Evolutionary conservation across 164 flowering plant species (phyloP), one percentile per base, ranked within the genome.

Genomic region (Protea cynaroides): DNA sequence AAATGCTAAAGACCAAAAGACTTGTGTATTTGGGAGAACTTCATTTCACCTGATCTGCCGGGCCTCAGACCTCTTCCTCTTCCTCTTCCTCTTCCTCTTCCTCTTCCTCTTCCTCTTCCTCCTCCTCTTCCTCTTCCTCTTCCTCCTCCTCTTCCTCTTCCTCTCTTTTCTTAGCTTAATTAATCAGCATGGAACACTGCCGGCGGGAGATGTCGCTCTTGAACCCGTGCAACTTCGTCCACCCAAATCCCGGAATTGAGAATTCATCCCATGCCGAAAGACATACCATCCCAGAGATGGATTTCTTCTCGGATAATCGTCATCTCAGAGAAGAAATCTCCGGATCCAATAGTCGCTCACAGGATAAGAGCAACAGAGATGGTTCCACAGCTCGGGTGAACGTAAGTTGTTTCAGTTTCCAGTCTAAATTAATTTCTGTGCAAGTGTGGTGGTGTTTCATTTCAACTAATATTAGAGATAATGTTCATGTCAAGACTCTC

Each of bases 191-290:
- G 78, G 76, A 78, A 17, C 46, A 8, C 8, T 40, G 47, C 58
- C 38, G 68, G 64, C 73, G 56, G n/a, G 79, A 76, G 34, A 60
- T 69, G 59, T 24, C 74, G 11, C 69, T 76, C 74, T 22, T 74
- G 47, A 70, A 67, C 72, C 50, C 81, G 61, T 72, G 68, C 29
- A 69, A 72, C 46, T 72, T 66, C 62, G 64, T 65, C 71, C 71
- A 77, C 55, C 71, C 24, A 22, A 63, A 40, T 13, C 25, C 69
- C 29, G 63, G 47, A 43, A 49, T 15, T 37, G 49, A 23, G 57
- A 69, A n/a, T 53, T 55, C 51, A 14, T 6, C 17, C 34, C 4
- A 29, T 29, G 34, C 34, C 34, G 34, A 56, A 0, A 37, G 49
- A 12, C 25, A 38, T n/a, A 15, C 59, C 8, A 63, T 69, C 15